Percentiles rank a stretch among this genome's conserved stretches.
Evolutionary conservation across 345 rosid genomes (phyloP).

Genomic region (Eucalyptus melliodora): DNA sequence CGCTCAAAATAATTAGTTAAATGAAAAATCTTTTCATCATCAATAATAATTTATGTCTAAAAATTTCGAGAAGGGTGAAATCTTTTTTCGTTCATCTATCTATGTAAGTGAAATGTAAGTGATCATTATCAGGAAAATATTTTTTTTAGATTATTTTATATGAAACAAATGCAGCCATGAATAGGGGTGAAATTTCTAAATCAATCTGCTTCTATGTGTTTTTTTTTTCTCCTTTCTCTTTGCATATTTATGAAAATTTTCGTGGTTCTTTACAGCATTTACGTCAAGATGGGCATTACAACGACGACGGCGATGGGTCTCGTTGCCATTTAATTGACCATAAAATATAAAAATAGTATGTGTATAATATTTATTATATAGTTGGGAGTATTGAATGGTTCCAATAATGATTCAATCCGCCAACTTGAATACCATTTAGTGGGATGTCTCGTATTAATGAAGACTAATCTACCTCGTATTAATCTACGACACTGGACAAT

Average conservation of each 20-base stretch:
- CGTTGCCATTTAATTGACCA: not conserved
- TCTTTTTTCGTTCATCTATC: not conserved
- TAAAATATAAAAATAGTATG: not conserved
- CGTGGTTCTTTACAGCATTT: not conserved
- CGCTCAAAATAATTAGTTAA: not conserved
- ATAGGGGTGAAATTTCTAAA: not conserved
- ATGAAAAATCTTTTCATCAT: not conserved
- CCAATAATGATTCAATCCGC: not conserved
- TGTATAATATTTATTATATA: not conserved
- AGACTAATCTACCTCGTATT: not conserved
- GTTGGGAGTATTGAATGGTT: not conserved
- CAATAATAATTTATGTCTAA: not conserved
- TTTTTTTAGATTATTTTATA: no score
- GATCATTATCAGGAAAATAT: no score
- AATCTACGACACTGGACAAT: not conserved
- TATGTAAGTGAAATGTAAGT: not conserved
- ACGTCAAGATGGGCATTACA: not conserved
- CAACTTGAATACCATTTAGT: not conserved
- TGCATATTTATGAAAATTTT: not conserved
- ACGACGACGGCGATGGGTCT: not conserved
- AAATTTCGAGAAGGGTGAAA: fast-evolving
- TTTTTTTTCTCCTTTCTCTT: not conserved
- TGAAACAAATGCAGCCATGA: not conserved
- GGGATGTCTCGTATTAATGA: not conserved
- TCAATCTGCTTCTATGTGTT: not conserved